Conservation (phyloP, 2,329 filamentous ascomycete genomes). For the Diaporthe aspalathi region DNA sequence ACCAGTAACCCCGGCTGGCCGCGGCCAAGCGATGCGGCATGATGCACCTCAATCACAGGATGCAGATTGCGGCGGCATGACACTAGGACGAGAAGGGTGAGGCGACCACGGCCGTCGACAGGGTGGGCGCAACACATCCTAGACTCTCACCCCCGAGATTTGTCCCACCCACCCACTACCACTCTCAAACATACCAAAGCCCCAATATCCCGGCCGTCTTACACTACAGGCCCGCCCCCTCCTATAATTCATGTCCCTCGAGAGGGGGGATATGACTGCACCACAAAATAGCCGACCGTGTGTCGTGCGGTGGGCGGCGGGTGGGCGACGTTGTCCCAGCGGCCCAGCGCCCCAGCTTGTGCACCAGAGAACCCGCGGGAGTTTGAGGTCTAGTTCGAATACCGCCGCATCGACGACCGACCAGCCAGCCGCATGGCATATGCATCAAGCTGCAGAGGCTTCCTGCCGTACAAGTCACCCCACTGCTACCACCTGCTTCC, state of each 20-base stretch:
- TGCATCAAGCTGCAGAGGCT: slow-evolving; percentile 34
- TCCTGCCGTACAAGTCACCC: slow-evolving; percentile 19
- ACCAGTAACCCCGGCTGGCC: slow-evolving; percentile 22
- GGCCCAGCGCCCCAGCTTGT: neutral
- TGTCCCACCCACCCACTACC: slow-evolving; percentile 28
- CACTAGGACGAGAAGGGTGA: slow-evolving; percentile 28
- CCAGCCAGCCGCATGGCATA: slow-evolving; percentile 28
- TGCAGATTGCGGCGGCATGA: slow-evolving; percentile 29
- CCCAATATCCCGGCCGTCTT: slow-evolving; percentile 27
- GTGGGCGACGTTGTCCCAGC: neutral
- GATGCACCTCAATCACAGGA: slow-evolving; percentile 37
- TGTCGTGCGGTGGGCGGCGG: neutral
- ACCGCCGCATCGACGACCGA: slow-evolving; percentile 15
- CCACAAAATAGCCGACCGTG: neutral
- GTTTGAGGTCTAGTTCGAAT: neutral
- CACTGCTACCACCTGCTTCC: neutral
- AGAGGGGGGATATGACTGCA: neutral
- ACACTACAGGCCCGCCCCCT: neutral
- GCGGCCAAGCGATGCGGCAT: slow-evolving; percentile 29
- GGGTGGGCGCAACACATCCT: slow-evolving; percentile 32
- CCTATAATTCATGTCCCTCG: slow-evolving; percentile 4
- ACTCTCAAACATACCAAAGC: slow-evolving; percentile 31
- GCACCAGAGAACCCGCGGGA: neutral
- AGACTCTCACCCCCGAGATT: slow-evolving; percentile 27
- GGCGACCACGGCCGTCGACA: slow-evolving; percentile 32